A percentile compares a stretch with the other conserved stretches of the same genome.
Evolutionary conservation across 2,329 filamentous ascomycete genomes (phyloP).

Genomic region (Botrytis cinerea): DNA sequence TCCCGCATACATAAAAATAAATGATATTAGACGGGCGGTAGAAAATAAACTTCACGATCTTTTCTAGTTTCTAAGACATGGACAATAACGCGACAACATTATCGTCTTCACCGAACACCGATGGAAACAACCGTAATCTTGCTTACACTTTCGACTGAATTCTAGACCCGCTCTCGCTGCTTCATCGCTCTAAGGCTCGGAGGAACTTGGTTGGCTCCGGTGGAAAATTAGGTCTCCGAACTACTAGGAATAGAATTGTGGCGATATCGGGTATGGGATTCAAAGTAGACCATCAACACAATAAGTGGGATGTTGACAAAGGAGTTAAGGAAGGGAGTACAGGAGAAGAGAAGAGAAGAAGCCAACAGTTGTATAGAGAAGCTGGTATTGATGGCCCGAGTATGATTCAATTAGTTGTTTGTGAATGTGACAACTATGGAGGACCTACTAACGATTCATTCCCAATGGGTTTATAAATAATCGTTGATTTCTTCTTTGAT

Average conservation of each 20-base stretch:
- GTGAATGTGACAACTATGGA: background rate
- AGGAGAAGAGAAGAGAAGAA: background rate
- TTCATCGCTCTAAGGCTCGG: background rate
- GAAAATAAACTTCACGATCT: background rate
- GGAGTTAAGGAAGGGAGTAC: background rate
- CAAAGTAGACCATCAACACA: background rate
- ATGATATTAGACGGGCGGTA: background rate
- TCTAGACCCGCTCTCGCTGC: conserved; percentile 17
- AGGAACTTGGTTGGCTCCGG: conserved; percentile 6
- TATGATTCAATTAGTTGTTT: background rate
- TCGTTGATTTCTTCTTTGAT: background rate
- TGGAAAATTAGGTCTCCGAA: background rate
- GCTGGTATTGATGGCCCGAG: background rate
- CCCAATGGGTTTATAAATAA: background rate
- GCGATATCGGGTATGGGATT: conserved; percentile 12
- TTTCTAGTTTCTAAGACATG: background rate
- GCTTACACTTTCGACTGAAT: conserved; percentile 16
- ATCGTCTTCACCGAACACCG: conserved; percentile 6
- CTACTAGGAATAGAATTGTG: background rate
- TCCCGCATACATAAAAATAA: background rate
- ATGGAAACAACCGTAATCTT: background rate
- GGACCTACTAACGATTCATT: background rate
- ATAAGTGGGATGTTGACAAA: conserved; percentile 3
- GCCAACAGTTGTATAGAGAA: background rate
- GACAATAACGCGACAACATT: background rate